phyloP scores from a whole-genome alignment of 306 rosid genomes.

The Coriaria nepalensis region DNA sequence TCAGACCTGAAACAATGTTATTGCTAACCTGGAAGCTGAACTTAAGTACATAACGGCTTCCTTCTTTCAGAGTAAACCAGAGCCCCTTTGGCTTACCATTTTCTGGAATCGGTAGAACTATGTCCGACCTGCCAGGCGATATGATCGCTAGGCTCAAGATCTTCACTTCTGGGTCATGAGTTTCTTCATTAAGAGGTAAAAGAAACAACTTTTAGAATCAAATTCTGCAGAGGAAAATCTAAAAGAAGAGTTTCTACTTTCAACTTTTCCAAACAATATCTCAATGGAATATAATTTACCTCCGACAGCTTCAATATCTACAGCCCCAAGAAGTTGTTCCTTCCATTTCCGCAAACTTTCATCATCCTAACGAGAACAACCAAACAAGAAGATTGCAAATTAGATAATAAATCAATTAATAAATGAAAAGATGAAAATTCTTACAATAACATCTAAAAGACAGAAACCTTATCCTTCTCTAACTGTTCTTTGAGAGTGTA shows the following conservation, averaged over 20 bases:
- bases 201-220: background rate
- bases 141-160: constrained; percentile 72
- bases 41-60: constrained; percentile 66
- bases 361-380: constrained; percentile 44
- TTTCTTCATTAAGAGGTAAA: constrained; percentile 28
- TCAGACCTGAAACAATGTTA: constrained; percentile 94
- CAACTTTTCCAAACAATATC: background rate
- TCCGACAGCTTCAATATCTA: constrained; percentile 70
- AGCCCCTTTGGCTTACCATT: constrained; percentile 64
- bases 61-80: constrained; percentile 98
- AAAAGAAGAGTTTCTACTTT: background rate
- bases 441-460: background rate
- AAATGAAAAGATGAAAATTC: background rate
- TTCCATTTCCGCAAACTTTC: constrained; percentile 95
- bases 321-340: constrained; percentile 96
- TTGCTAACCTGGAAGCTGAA: constrained; percentile 70
- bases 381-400: background rate
- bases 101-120: constrained; percentile 65
- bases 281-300: constrained; percentile 27
- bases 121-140: constrained; percentile 54
- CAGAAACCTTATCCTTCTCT: constrained; percentile 71
- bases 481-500: constrained; percentile 72
- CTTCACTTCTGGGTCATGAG: constrained; percentile 81
- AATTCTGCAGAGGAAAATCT: background rate
- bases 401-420: background rate